Conservation (phyloP, 345 rosid genomes). For the Turritis glabra region DNA sequence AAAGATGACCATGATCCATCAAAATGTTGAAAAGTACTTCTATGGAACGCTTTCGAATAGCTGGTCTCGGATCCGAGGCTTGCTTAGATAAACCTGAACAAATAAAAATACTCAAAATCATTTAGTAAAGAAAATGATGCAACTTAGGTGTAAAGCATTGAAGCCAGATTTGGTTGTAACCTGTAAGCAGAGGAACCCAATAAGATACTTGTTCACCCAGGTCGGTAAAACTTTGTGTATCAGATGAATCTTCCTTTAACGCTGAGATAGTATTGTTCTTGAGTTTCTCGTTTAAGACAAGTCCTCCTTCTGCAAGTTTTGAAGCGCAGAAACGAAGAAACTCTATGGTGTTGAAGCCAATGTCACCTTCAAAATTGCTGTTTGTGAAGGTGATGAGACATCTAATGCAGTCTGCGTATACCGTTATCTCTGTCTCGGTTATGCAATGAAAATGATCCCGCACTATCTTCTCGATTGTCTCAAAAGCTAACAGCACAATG, state of each 20-base stretch:
- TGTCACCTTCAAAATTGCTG: conserved; percentile 83
- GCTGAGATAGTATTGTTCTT: conserved; percentile 45
- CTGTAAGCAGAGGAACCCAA: conserved; percentile 95
- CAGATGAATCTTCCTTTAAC: conserved; percentile 43
- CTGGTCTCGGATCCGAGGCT: conserved; percentile 76
- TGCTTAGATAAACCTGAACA: conserved; percentile 83
- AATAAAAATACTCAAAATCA: neutral
- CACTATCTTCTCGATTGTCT: conserved; percentile 92
- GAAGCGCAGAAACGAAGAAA: conserved; percentile 94
- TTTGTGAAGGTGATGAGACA: conserved; percentile 90
- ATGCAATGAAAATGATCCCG: conserved; percentile 86
- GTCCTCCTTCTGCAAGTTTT: conserved; percentile 90
- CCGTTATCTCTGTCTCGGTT: conserved; percentile 83
- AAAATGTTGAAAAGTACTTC: conserved; percentile 91
- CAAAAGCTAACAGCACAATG: conserved; percentile 82
- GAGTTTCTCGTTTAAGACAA: conserved; percentile 58
- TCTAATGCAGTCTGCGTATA: conserved; percentile 81
- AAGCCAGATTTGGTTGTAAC: conserved; percentile 40
- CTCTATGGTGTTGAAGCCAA: conserved; percentile 94
- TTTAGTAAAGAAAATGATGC: neutral
- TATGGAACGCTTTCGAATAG: conserved; percentile 75
- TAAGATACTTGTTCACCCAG: conserved; percentile 81
- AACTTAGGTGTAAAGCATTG: neutral
- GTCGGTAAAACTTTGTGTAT: conserved; percentile 41
- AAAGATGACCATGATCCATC: conserved; percentile 94